These are phyloP conservation scores for Penicillium robsamsonii DNA, from an alignment of 495 filamentous ascomycete genomes.

Conservation along the genomic window DNA sequence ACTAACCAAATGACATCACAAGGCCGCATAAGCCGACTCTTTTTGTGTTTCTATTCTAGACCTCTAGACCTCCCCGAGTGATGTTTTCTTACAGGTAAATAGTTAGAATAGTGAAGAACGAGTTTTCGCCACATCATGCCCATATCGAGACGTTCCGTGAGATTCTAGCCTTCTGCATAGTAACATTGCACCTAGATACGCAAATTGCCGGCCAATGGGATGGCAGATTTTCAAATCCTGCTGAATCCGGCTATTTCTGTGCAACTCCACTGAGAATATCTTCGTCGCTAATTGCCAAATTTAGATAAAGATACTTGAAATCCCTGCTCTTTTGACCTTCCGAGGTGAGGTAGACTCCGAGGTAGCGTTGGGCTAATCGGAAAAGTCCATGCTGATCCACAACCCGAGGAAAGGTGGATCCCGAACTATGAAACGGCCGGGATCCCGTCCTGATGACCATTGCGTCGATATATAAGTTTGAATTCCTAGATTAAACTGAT, in stretches of 20 bases:
- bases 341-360: background rate
- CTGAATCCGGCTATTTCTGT: background rate
- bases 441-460: background rate
- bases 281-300: too few species aligned
- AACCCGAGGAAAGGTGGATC: slow-evolving; percentile 3
- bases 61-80: too few species aligned
- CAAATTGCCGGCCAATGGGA: background rate
- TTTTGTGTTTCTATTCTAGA: too few species aligned
- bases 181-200: too few species aligned
- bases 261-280: background rate
- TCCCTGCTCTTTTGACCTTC: background rate
- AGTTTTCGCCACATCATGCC: too few species aligned
- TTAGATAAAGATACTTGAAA: background rate
- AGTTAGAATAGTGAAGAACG: too few species aligned
- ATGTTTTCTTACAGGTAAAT: too few species aligned
- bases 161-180: too few species aligned
- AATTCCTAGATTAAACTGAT: background rate
- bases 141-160: too few species aligned
- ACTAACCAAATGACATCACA: too few species aligned
- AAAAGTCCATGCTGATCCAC: background rate
- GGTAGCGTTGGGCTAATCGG: slow-evolving; percentile 3
- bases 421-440: slow-evolving; percentile 8
- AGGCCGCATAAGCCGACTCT: too few species aligned
- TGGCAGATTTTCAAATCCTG: background rate
- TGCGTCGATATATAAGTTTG: slow-evolving; percentile 7